Evolutionary conservation across 306 rosid species (phyloP).

Genomic region (Alnus glutinosa): DNA sequence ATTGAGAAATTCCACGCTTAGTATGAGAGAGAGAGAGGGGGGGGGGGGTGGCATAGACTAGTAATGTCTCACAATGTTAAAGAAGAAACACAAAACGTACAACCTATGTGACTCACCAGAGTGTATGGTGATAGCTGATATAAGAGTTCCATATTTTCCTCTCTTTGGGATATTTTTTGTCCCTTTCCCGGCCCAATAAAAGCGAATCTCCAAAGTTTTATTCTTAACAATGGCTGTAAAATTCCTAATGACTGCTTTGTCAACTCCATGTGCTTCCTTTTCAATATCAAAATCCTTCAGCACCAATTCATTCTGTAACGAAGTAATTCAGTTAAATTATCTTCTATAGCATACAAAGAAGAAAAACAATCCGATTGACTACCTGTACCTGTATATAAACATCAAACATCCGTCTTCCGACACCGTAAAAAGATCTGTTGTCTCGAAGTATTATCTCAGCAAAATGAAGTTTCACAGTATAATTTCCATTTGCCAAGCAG

Average conservation of each 20-base stretch:
- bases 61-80: background rate
- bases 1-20: too few species aligned
- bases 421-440: slow-evolving; percentile 50
- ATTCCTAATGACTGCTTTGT: slow-evolving; percentile 36
- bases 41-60: too few species aligned
- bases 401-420: slow-evolving; percentile 64
- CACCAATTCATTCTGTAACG: slow-evolving; percentile 42
- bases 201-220: slow-evolving; percentile 47
- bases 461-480: slow-evolving; percentile 13
- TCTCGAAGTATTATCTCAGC: slow-evolving; percentile 42
- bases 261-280: slow-evolving; percentile 39
- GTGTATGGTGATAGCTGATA: slow-evolving; percentile 63
- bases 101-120: slow-evolving; percentile 41
- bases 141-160: slow-evolving; percentile 61
- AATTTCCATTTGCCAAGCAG: slow-evolving; percentile 58
- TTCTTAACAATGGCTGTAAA: slow-evolving; percentile 38
- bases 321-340: slow-evolving; percentile 16
- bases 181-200: slow-evolving; percentile 75
- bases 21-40: too few species aligned
- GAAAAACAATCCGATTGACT: background rate
- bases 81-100: background rate
- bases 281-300: slow-evolving; percentile 53
- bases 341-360: slow-evolving; percentile 2
- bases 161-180: slow-evolving; percentile 45
- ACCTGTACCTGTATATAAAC: slow-evolving; percentile 71